Base-by-base conservation (phyloP, 2,329 filamentous ascomycete species). In the Scedosporium apiospermum region DNA sequence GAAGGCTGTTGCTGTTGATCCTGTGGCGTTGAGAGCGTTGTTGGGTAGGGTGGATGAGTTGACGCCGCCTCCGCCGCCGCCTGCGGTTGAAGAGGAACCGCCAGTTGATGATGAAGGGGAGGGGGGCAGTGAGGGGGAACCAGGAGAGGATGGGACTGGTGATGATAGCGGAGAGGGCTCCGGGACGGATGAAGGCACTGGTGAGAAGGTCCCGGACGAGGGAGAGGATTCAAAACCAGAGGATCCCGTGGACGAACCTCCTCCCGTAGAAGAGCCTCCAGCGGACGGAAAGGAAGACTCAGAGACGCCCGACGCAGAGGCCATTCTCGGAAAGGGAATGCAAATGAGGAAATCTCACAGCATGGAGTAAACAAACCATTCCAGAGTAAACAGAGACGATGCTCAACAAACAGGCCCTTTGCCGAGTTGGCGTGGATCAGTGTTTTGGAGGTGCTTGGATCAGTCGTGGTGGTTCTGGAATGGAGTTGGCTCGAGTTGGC, bases 11-110 rank as follows among this genome's bases (percentile, higher is more conserved):
- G 53, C 57, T n/a, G 57, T 63, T 34, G 62, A 60, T 10, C 62
- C 62, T n/a, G 58, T 63, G 6, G 62, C 62, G 26, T 34, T 60
- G 57, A 51, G 62, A 58, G 46, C 34, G 26, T n/a, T 51, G 14
- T 18, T 63, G 46, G 30, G n/a, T 3, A 60, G 59, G 46, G 49
- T 41, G 60, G 53, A 41, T 26, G 58, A 44, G 38, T n/a, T 46
- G 34, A 49, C 21, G 58, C 23, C 41, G 41, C 27, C 23, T 41
- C 27, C 23, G 58, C 23, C 21, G 46, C 27, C 46, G 26, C 23
- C 41, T 2, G 60, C 10, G 27, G 60, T 44, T 14, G 60, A 61
- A 18, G 44, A 57, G 44, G n/a, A 18, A 3, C 30, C 30, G 23
- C 44, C n/a, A 27, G 44, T 38, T 14, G 42, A 38, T 57, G 68